These are phyloP conservation scores for Benincasa hispida DNA, from an alignment of 306 rosid species.

Conservation along the genomic window DNA sequence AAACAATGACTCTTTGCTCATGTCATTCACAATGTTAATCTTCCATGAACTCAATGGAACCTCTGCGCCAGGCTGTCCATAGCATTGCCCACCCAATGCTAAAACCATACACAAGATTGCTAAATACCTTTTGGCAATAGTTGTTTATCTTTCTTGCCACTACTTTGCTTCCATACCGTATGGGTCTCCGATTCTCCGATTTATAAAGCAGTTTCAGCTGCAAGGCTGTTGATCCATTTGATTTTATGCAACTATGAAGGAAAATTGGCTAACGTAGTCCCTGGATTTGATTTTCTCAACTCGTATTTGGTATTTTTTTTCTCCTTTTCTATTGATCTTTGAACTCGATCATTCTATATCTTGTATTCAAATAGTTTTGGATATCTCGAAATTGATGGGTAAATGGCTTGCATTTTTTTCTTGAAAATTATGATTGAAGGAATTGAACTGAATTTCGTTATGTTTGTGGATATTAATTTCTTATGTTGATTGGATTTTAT, in stretches of 20 bases:
- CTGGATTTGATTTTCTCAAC: conserved; percentile 77
- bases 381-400: neutral
- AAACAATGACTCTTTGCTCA: too few relatives aligned
- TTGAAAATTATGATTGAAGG: neutral
- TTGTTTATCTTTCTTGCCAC: too few relatives aligned
- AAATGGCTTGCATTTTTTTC: neutral
- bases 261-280: conserved; percentile 71
- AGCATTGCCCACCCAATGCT: too few relatives aligned
- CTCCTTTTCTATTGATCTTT: neutral
- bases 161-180: too few relatives aligned
- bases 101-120: too few relatives aligned
- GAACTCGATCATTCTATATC: neutral
- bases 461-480: neutral
- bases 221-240: too few relatives aligned
- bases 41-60: too few relatives aligned
- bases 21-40: too few relatives aligned
- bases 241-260: conserved; percentile 28
- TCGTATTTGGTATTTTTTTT: conserved; percentile 51
- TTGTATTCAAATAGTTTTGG: neutral
- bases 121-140: too few relatives aligned
- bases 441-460: neutral
- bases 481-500: neutral
- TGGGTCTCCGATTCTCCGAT: too few relatives aligned
- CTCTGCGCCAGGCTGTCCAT: too few relatives aligned
- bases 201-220: too few relatives aligned